Conservation (phyloP, 305 asterid species). For the Solanum aculeatissimum region DNA sequence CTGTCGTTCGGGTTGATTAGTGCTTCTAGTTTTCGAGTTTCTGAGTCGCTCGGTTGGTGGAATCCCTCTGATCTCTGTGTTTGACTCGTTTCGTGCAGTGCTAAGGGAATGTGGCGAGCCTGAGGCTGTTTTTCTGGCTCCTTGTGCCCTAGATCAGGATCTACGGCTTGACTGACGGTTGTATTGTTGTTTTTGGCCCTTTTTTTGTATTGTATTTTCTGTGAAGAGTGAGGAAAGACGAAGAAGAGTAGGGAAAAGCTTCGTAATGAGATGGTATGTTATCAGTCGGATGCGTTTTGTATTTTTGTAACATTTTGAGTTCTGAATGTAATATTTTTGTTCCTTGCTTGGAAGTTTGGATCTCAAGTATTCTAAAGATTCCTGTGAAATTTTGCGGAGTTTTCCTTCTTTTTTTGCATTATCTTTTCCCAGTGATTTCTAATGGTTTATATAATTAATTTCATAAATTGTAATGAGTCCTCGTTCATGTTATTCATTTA, state of each 20-base stretch:
- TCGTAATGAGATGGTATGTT: conserved; percentile 66
- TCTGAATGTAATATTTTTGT: conserved; percentile 17
- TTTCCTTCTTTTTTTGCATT: neutral
- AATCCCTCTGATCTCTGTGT: conserved; percentile 45
- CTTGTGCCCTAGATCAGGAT: conserved; percentile 30
- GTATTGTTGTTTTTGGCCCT: conserved; percentile 6
- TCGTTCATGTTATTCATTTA: neutral
- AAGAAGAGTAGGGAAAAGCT: conserved; percentile 24
- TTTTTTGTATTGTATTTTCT: conserved; percentile 8
- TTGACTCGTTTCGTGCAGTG: conserved; percentile 24
- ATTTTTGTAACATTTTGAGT: neutral
- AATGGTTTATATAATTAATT: neutral
- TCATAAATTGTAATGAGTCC: neutral
- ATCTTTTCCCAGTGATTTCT: neutral
- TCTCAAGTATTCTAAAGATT: conserved; percentile 17
- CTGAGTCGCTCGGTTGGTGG: conserved; percentile 23
- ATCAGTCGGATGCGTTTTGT: neutral
- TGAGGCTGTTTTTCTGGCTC: conserved; percentile 13
- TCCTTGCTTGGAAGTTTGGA: conserved; percentile 19
- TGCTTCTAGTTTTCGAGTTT: neutral
- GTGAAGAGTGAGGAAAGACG: conserved; percentile 16
- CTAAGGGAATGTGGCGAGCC: conserved; percentile 45
- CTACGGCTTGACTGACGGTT: conserved; percentile 16
- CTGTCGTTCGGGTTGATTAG: neutral
- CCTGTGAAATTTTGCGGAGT: conserved; percentile 3